Conservation (phyloP, 1,139 yeast species). For the Candida neerlandica region DNA sequence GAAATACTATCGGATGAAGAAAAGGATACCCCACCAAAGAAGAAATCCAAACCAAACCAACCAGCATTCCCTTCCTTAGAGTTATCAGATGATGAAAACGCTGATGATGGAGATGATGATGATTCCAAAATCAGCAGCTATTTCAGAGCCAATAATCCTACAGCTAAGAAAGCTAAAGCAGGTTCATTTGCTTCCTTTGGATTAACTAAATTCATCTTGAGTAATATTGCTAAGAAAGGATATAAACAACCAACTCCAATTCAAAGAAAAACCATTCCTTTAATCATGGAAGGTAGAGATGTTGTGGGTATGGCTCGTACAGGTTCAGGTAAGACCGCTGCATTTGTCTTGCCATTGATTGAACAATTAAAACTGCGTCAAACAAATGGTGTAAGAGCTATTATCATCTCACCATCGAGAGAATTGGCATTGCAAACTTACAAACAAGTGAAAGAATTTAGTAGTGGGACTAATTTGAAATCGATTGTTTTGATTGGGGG, state of each 20-base stretch:
- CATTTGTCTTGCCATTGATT: constrained; percentile 90
- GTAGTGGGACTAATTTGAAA: constrained; percentile 81
- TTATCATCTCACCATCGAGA: constrained; percentile 89
- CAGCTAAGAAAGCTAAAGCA: constrained; percentile 65
- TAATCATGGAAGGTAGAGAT: constrained; percentile 83
- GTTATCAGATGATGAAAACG: constrained; percentile 62
- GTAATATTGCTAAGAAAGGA: constrained; percentile 81
- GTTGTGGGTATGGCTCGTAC: constrained; percentile 99
- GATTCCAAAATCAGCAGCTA: constrained; percentile 32
- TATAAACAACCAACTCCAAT: constrained; percentile 96
- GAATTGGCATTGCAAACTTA: constrained; percentile 85
- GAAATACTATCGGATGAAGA: constrained; percentile 47
- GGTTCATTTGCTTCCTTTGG: constrained; percentile 94
- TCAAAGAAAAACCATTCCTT: constrained; percentile 92
- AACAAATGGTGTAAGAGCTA: constrained; percentile 87
- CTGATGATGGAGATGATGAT: constrained; percentile 36
- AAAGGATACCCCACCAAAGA: constrained; percentile 19
- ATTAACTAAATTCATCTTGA: constrained; percentile 67
- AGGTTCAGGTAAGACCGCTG: constrained; percentile 99
- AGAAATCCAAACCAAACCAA: constrained; percentile 22
- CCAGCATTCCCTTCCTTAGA: constrained; percentile 65
- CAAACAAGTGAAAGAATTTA: constrained; percentile 85
- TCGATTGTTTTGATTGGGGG: constrained; percentile 90
- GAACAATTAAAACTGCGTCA: constrained; percentile 68
- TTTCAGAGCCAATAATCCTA: constrained; percentile 44